Conservation (phyloP, 2,329 filamentous ascomycete genomes). For the Lasiodiplodia theobromae region DNA sequence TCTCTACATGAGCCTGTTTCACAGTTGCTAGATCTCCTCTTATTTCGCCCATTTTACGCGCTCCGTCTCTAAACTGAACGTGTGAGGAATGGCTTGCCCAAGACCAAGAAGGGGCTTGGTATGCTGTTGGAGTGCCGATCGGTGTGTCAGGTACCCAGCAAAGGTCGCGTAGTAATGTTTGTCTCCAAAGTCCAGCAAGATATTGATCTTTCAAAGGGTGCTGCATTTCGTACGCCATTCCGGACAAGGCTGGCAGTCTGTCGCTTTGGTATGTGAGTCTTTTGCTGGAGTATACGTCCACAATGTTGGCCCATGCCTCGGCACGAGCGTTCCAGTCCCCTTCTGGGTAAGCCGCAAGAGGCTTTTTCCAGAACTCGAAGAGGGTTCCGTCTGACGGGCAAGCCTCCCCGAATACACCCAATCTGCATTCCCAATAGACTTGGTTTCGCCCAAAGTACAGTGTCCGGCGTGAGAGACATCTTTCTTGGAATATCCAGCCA, state of each 20-base stretch:
- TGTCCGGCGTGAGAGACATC: slow-evolving; percentile 1
- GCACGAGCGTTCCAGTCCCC: no score
- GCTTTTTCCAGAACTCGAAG: no score
- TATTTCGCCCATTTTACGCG: no score
- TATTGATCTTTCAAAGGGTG: background rate
- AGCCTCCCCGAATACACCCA: background rate
- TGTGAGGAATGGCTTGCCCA: background rate
- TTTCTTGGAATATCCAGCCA: slow-evolving; percentile 24
- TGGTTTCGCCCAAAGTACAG: slow-evolving; percentile 7
- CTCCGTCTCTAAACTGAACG: no score
- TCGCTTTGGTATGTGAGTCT: background rate
- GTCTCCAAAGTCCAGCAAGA: background rate
- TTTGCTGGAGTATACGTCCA: background rate
- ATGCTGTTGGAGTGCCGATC: background rate
- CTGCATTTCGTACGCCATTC: background rate
- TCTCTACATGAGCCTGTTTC: no score
- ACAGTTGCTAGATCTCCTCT: no score
- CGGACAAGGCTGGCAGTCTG: background rate
- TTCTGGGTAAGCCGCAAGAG: no score
- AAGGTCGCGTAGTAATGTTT: background rate
- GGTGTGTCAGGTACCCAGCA: background rate
- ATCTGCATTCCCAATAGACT: slow-evolving; percentile 19
- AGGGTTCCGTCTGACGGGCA: background rate
- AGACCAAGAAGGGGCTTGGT: background rate
- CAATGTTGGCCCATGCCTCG: background rate